Percentiles rank a stretch among this genome's conserved stretches.
Conservation (phyloP, 139 green algal genomes). For the Pycnococcus provasolii region DNA sequence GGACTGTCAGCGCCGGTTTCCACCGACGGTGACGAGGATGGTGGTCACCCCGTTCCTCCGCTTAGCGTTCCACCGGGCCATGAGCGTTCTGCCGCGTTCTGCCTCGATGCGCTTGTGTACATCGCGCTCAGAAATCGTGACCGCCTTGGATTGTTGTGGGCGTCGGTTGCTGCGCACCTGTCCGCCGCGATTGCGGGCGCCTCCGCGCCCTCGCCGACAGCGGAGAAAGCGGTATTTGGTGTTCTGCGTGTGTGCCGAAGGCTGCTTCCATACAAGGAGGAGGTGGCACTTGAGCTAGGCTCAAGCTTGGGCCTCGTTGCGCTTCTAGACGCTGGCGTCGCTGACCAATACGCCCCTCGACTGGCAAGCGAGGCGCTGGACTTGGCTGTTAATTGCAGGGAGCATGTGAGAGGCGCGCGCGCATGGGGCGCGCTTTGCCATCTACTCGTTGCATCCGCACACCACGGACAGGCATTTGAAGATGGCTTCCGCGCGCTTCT, state of each 20-base stretch:
- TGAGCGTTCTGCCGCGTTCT: conserved; percentile 63
- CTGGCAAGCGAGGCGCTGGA: too few relatives aligned
- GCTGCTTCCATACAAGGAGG: conserved; percentile 79
- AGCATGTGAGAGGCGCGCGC: too few relatives aligned
- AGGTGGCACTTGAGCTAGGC: conserved; percentile 71
- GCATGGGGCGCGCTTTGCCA: too few relatives aligned
- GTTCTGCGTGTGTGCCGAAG: conserved; percentile 75
- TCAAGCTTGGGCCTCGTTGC: conserved; percentile 56
- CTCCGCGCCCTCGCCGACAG: conserved; percentile 34
- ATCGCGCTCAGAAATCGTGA: conserved; percentile 82
- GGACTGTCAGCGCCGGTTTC: conserved; percentile 25
- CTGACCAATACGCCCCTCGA: too few relatives aligned
- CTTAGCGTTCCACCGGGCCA: conserved; percentile 26
- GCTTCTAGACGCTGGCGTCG: conserved; percentile 45
- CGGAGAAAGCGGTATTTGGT: conserved; percentile 68
- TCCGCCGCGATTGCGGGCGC: conserved; percentile 9
- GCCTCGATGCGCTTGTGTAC: conserved; percentile 76
- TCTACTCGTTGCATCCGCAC: too few relatives aligned
- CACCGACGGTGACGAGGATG: conserved; percentile 10
- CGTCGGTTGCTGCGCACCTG: conserved; percentile 12
- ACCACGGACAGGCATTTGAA: too few relatives aligned
- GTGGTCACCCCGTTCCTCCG: too few relatives aligned
- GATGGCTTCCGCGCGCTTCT: too few relatives aligned
- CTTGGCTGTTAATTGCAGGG: too few relatives aligned
- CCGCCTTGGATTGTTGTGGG: conserved; percentile 70